A percentile compares a stretch with the other conserved stretches of the same genome.
Conservation (phyloP, 2,329 filamentous ascomycete genomes). For the Fusarium heterosporum region DNA sequence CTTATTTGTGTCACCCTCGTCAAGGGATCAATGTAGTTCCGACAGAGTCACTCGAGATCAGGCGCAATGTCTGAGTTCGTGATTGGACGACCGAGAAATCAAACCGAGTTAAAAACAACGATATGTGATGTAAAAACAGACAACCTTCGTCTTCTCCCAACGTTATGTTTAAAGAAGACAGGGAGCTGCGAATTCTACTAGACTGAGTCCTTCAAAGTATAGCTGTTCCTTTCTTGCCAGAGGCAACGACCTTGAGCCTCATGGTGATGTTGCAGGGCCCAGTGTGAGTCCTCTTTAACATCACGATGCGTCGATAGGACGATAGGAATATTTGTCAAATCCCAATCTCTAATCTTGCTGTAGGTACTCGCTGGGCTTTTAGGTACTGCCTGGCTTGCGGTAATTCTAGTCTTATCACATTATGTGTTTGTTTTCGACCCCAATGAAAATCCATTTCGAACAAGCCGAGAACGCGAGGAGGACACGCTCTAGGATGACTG, state of each 20-base stretch:
- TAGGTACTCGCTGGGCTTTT: background rate
- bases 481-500: rapidly evolving
- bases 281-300: no score
- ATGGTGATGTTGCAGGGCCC: background rate
- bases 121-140: no score
- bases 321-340: background rate
- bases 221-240: background rate
- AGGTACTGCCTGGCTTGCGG: background rate
- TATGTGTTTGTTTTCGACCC: background rate
- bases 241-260: background rate
- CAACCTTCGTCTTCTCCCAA: background rate
- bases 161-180: background rate
- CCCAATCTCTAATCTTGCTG: background rate
- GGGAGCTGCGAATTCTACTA: background rate
- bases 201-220: background rate
- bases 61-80: no score
- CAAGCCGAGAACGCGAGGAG: rapidly evolving
- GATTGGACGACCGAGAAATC: no score
- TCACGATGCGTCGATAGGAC: no score
- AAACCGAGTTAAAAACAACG: no score
- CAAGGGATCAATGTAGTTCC: no score
- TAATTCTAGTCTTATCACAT: background rate
- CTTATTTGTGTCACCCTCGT: no score
- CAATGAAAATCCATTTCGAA: background rate
- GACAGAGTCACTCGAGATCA: no score